Percentiles rank a stretch among this genome's conserved stretches.
Conservation (phyloP, 768 basidiomycete species). For the Lactarius sanguifluus region DNA sequence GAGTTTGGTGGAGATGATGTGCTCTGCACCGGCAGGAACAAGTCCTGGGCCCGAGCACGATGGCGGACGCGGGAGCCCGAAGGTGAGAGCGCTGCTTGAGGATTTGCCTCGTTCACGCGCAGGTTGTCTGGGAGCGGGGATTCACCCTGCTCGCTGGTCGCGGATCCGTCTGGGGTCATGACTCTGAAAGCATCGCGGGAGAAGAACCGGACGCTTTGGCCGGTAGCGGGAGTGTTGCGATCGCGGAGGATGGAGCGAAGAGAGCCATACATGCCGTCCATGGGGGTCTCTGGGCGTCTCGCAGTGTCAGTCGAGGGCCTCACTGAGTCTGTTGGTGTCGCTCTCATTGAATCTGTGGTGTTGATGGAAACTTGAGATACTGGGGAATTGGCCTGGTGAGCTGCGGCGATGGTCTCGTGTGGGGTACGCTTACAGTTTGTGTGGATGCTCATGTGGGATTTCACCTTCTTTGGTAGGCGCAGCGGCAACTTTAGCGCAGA, state of each 20-base stretch:
- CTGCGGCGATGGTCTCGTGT: neutral
- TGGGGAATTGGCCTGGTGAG: constrained; percentile 3
- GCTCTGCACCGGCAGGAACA: constrained; percentile 25
- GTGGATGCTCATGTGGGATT: constrained; percentile 26
- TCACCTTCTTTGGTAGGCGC: constrained; percentile 29
- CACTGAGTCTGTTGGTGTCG: constrained; percentile 33
- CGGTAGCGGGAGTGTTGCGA: constrained; percentile 69
- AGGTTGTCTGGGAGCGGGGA: constrained; percentile 34
- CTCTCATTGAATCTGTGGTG: constrained; percentile 34
- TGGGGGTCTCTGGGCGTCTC: constrained; percentile 35
- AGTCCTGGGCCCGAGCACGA: constrained; percentile 23
- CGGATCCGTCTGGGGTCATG: constrained; percentile 64
- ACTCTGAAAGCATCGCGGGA: constrained; percentile 64
- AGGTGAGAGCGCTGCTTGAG: constrained; percentile 23
- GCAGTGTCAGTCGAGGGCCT: constrained; percentile 32
- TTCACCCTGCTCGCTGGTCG: constrained; percentile 40
- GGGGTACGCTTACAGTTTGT: constrained; percentile 19
- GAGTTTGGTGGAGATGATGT: constrained; percentile 29
- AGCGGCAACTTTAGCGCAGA: constrained; percentile 26
- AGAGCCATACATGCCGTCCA: constrained; percentile 46
- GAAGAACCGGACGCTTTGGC: constrained; percentile 79
- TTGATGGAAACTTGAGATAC: constrained; percentile 29
- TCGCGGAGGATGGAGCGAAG: constrained; percentile 73
- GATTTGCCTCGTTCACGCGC: constrained; percentile 36
- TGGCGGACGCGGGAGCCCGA: constrained; percentile 22